Base-by-base conservation (phyloP, 192 early-diverging fungal species). In the Paraglomus brasilianum region DNA sequence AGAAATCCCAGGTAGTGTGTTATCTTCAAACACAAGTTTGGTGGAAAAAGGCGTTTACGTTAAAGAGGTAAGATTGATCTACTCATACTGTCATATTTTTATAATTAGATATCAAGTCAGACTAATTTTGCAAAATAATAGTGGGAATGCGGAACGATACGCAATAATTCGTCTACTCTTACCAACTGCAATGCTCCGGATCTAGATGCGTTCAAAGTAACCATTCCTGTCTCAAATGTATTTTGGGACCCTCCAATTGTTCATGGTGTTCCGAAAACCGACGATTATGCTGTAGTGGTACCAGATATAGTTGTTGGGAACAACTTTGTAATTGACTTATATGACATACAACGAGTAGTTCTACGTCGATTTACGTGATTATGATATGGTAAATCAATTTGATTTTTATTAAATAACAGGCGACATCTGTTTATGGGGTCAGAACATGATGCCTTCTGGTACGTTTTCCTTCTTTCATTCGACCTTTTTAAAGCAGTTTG, bases 11-110 rank as follows among this genome's bases (percentile, higher is more conserved):
- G 30, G 3, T 30, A 60, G 40, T 2, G 30, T 30, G 3, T 30
- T 30, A 30, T 30, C 30, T 3, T 3, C 30, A 30, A 42, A 43
- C 42, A 36, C 36, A 59, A 5, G 19, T 3, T 0, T 9, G 13
- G 30, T 22, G 41, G 46, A 40, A 1, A 14, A 11, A 7, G 46
- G 63, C n/a, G 36, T 66, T 14, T 66, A 66, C 38, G 36, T 17
- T 6, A 48, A 66, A 50, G 63, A 66, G 63, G 63, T 66, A 66
- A 66, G 0, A 51, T 36, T 66, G 42, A 41, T 48, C 38, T n/a
- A n/a, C n/a, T n/a, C n/a, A n/a, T 0, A 3, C 47, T 39, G 22
- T 66, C 30, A 10, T 30, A 30, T 30, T 30, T 30, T 30, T 30
- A 30, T 3, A 30, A 30, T 30, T 3, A 3, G 30, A 30, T 3